Base-by-base conservation (phyloP, 2,329 filamentous ascomycete genomes). In the Rhexocercosporidium sp. region DNA sequence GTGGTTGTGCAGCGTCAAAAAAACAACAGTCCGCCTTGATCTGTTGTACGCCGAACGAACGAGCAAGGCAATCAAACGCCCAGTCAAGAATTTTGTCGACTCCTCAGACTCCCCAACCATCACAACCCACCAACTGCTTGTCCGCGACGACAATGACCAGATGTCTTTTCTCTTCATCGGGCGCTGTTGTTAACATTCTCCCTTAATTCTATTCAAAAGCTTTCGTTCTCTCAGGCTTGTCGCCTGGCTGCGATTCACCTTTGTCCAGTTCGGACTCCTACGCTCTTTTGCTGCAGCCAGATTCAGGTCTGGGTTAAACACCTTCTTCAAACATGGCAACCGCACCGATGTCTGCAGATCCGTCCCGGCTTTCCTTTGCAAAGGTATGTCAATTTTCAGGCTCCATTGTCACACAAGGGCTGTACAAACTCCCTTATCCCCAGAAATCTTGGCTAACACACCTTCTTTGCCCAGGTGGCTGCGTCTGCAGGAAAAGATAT, bases 301-400 rank as follows among this genome's bases (percentile, higher is more conserved):
- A 64, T 66, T 66, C 47, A 71, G 51, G 59, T 67, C 62, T 65
- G 59, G 62, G 59, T 61, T 62, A 65, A 39, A 29, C 22, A 66
- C 34, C 12, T 51, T 54, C 67, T 63, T 41, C 47, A 47, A 72
- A 65, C 27, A 86, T 86, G 84, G 81, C 84, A 69, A 80, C 83
- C 56, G 77, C 81, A 64, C 80, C 81, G 66, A 75, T 77, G 74
- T 78, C 83, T 72, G 75, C 82, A 69, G 84, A 85, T 66, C 80
- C 80, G 64, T 81, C 81, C 62, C 88, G 87, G 79, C 85, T 90
- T 73, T 92, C 91, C 51, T 94, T 94, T 83, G 91, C 91, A 80
- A 93, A 92, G 86, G 91, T 92, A 82, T 66, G 83, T 74, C 68
- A 46, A 27, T 34, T 39, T 41, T n/a, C 47, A 37, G 44, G 37